A percentile compares a stretch with the other conserved stretches of the same genome.
Conservation (phyloP, 805 yeast genomes). For the Candida xyloterini region DNA sequence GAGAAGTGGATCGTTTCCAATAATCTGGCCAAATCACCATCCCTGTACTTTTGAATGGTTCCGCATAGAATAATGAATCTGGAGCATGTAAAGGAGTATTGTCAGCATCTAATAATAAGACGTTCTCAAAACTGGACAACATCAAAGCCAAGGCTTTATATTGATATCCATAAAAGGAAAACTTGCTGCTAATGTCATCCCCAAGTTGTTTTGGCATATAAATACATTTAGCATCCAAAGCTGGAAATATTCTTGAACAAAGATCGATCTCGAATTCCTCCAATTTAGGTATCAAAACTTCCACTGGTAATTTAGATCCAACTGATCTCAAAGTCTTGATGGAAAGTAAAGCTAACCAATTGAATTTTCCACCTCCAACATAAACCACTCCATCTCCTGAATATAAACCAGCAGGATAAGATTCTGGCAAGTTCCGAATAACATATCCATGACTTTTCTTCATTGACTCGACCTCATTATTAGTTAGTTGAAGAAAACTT, state of each 20-base stretch:
- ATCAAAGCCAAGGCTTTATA: slow-evolving; percentile 63
- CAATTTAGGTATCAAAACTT: slow-evolving; percentile 69
- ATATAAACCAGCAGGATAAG: slow-evolving; percentile 44
- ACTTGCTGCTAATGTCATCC: slow-evolving; percentile 38
- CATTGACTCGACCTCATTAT: slow-evolving; percentile 43
- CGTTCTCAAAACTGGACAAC: slow-evolving; percentile 66
- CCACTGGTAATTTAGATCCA: slow-evolving; percentile 72
- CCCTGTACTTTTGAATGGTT: slow-evolving; percentile 53
- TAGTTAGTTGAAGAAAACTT: slow-evolving; percentile 45
- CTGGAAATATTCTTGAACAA: slow-evolving; percentile 60
- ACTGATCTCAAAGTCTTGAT: slow-evolving; percentile 57
- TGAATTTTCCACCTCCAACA: slow-evolving; percentile 78
- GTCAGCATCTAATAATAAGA: slow-evolving; percentile 69
- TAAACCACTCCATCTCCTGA: slow-evolving; percentile 58
- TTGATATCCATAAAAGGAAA: slow-evolving; percentile 57
- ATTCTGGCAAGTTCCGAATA: slow-evolving; percentile 44
- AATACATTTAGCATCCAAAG: slow-evolving; percentile 61
- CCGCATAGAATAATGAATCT: slow-evolving; percentile 51
- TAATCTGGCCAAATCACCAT: slow-evolving; percentile 45
- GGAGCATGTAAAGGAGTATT: slow-evolving; percentile 65
- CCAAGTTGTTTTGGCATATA: slow-evolving; percentile 60
- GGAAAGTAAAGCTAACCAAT: slow-evolving; percentile 64
- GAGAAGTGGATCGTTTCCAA: slow-evolving; percentile 55
- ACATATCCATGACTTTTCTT: slow-evolving; percentile 45
- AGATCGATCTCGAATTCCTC: slow-evolving; percentile 68